phyloP scores from a whole-genome alignment of 257 asterid genomes.

The Salvia rosmarinus region DNA sequence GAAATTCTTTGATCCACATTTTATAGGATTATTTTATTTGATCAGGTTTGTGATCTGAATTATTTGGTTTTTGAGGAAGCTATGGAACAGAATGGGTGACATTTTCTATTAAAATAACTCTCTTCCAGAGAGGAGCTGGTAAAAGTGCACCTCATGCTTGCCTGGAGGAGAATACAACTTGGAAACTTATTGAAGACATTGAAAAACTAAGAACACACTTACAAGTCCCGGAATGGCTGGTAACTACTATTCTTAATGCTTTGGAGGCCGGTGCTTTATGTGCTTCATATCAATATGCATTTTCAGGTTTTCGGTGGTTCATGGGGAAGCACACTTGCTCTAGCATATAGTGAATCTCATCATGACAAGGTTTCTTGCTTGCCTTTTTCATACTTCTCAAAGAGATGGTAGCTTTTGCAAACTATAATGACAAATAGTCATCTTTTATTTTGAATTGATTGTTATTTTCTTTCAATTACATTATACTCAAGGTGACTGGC shows the following conservation, averaged over 20 bases:
- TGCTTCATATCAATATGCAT: conserved; percentile 35
- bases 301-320: conserved; percentile 98
- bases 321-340: conserved; percentile 99
- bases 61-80: conserved; percentile 31
- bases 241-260: conserved; percentile 32
- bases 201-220: conserved; percentile 85
- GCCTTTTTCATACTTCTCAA: conserved; percentile 29
- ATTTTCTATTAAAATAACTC: conserved; percentile 25
- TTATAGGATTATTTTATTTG: conserved; percentile 80
- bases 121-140: conserved; percentile 85
- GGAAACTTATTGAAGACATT: conserved; percentile 88
- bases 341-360: conserved; percentile 84
- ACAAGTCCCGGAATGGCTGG: conserved; percentile 94
- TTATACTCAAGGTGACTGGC: conserved; percentile 74
- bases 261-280: conserved; percentile 23
- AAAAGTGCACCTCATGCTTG: conserved; percentile 96
- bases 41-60: conserved; percentile 64
- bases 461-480: not conserved
- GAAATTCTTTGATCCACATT: conserved; percentile 83
- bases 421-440: not conserved
- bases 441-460: not conserved
- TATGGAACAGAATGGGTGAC: conserved; percentile 12
- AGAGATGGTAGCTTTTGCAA: conserved; percentile 13
- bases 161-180: conserved; percentile 86
- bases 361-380: conserved; percentile 73